Evolutionary conservation across 306 rosid species (phyloP).

Genomic region (Malus domestica): DNA sequence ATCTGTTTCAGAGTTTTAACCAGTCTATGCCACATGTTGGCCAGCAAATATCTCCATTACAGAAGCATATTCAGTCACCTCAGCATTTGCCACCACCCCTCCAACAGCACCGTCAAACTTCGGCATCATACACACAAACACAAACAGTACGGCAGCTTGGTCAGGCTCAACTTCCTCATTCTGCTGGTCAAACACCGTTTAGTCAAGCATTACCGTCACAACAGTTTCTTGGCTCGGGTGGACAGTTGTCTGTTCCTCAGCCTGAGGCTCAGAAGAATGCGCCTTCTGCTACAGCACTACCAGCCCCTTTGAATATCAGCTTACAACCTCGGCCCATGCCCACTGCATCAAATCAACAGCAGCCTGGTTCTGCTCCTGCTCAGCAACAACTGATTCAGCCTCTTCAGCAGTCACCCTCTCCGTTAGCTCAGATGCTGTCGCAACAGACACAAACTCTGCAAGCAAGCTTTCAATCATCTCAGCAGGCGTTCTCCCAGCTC

Average conservation of each 20-base stretch:
- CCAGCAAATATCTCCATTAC: constrained; percentile 56
- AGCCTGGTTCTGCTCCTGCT: constrained; percentile 32
- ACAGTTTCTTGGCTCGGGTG: constrained; percentile 40
- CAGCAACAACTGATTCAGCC: constrained; percentile 54
- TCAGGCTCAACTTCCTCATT: constrained; percentile 47
- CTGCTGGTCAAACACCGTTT: constrained; percentile 43
- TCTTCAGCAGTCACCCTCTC: constrained; percentile 73
- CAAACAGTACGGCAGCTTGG: constrained; percentile 46
- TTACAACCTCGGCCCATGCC: constrained; percentile 36
- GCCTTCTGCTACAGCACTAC: constrained; percentile 41
- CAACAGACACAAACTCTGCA: constrained; percentile 86
- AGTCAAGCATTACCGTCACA: constrained; percentile 40
- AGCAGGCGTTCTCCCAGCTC: constrained; percentile 89
- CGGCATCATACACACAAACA: constrained; percentile 45
- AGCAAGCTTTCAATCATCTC: constrained; percentile 94
- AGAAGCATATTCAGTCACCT: constrained; percentile 60
- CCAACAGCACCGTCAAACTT: constrained; percentile 45
- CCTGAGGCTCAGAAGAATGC: constrained; percentile 46
- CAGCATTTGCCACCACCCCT: constrained; percentile 59
- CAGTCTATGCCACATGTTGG: constrained; percentile 44
- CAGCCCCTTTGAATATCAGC: constrained; percentile 38
- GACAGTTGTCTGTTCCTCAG: constrained; percentile 56
- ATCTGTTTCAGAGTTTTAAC: constrained; percentile 52
- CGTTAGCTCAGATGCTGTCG: constrained; percentile 82
- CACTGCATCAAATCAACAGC: constrained; percentile 40